Evolutionary conservation across 1,284 basidiomycete species (phyloP).

Genomic region (Naganishia albida): DNA sequence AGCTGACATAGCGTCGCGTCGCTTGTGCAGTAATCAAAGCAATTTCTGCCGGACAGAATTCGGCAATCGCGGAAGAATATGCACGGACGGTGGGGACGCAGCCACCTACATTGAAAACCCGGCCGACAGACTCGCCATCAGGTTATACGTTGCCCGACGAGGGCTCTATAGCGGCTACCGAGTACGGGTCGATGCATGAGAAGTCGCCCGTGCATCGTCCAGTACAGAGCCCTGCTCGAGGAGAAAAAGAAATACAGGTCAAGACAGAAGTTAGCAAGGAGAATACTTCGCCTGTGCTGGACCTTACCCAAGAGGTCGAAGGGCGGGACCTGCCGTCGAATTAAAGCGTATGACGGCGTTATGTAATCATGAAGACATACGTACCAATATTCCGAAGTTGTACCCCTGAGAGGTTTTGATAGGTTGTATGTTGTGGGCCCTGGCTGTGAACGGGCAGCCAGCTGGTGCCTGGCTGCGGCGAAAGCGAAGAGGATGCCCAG

Average conservation of each 20-base stretch:
- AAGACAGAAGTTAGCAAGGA: conserved; percentile 3
- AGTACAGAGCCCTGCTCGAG: background rate
- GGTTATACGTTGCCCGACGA: conserved; percentile 40
- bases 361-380: too few species aligned
- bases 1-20: background rate
- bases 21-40: conserved; percentile 43
- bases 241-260: background rate
- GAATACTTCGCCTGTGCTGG: background rate
- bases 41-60: conserved; percentile 51
- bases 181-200: conserved; percentile 39
- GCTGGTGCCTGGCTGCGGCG: too few species aligned
- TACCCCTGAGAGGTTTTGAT: background rate
- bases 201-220: conserved; percentile 28
- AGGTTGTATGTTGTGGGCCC: too few species aligned
- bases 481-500: too few species aligned
- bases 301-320: background rate
- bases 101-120: conserved; percentile 38
- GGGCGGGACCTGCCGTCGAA: background rate
- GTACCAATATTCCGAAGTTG: background rate
- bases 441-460: too few species aligned
- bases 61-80: conserved; percentile 44
- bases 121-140: conserved; percentile 23
- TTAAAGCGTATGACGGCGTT: background rate
- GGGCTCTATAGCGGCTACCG: conserved; percentile 47
- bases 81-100: conserved; percentile 41